Evolutionary conservation across 208 protist species (phyloP).

Genomic region (Leishmania mexicana): DNA sequence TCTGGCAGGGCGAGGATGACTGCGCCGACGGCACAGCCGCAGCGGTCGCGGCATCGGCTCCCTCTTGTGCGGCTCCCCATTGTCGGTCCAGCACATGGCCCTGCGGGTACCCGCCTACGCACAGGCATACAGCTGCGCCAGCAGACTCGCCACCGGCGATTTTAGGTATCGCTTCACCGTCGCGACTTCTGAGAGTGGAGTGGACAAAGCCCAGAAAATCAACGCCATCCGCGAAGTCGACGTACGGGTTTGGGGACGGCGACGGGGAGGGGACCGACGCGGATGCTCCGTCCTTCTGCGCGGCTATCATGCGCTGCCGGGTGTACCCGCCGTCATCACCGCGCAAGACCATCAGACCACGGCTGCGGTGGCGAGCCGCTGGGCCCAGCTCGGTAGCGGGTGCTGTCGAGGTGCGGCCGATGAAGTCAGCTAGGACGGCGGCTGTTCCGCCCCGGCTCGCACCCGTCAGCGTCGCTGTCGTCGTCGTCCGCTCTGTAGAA

Average conservation of each 20-base stretch:
- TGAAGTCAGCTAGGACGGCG: constrained; percentile 19
- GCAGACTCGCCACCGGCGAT: background rate
- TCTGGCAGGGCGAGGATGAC: background rate
- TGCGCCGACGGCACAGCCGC: background rate
- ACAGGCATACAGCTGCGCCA: constrained; percentile 9
- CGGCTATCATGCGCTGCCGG: constrained; percentile 1
- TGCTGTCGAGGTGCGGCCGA: background rate
- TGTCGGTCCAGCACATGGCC: constrained; percentile 22
- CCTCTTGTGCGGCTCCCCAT: background rate
- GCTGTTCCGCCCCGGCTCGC: constrained; percentile 4
- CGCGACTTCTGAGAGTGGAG: background rate
- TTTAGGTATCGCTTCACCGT: too few species aligned
- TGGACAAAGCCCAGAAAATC: constrained; percentile 16
- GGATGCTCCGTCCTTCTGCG: background rate
- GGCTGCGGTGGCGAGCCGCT: constrained; percentile 1
- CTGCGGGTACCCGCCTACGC: constrained; percentile 24
- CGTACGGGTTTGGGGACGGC: constrained; percentile 5
- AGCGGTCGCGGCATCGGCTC: background rate
- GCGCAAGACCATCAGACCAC: constrained; percentile 34
- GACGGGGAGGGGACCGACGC: background rate
- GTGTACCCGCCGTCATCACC: constrained; percentile 35
- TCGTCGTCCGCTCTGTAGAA: background rate
- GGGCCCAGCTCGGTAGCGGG: background rate
- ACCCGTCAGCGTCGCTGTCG: constrained; percentile 12
- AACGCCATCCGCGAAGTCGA: constrained; percentile 11